These are phyloP conservation scores for Glonium stellatum DNA, from an alignment of 495 filamentous ascomycete species.

Conservation along the genomic window DNA sequence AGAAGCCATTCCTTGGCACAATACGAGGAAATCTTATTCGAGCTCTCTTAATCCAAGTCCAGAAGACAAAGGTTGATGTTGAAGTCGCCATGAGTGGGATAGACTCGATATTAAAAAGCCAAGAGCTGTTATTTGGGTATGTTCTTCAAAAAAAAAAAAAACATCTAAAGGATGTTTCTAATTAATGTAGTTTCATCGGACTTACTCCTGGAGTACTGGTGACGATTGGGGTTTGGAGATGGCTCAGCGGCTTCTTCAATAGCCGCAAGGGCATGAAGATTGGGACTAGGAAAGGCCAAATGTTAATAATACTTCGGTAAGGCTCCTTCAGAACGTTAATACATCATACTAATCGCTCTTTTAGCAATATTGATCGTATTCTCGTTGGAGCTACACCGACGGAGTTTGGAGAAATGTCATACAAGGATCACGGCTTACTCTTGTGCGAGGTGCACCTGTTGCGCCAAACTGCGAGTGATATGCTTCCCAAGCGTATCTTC, in stretches of 20 bases:
- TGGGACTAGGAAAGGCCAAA: slow-evolving; percentile 54
- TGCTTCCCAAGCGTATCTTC: slow-evolving; percentile 63
- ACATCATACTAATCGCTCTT: not conserved
- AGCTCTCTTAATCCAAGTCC: slow-evolving; percentile 87
- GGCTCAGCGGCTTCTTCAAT: slow-evolving; percentile 60
- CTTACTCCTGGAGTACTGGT: slow-evolving; percentile 86
- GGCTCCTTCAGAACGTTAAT: slow-evolving; percentile 5
- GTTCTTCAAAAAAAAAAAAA: not conserved
- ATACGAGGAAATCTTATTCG: slow-evolving; percentile 80
- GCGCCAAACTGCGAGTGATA: slow-evolving; percentile 52
- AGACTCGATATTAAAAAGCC: slow-evolving; percentile 83
- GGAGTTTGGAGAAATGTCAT: slow-evolving; percentile 60
- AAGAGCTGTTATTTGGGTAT: slow-evolving; percentile 88
- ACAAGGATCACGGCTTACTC: slow-evolving; percentile 84
- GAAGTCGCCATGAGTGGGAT: slow-evolving; percentile 94
- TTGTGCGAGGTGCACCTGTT: slow-evolving; percentile 82
- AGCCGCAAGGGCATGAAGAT: slow-evolving; percentile 57
- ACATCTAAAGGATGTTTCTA: slow-evolving; percentile 13
- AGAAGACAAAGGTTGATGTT: slow-evolving; percentile 97
- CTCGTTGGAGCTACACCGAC: slow-evolving; percentile 58
- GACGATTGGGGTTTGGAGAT: slow-evolving; percentile 64
- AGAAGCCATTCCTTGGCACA: slow-evolving; percentile 69
- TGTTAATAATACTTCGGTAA: slow-evolving; percentile 65
- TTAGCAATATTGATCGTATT: slow-evolving; percentile 62
- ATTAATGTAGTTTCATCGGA: slow-evolving; percentile 62